These are phyloP conservation scores for Penicillium longicatenatum DNA, from an alignment of 495 filamentous ascomycete genomes.

Conservation along the genomic window DNA sequence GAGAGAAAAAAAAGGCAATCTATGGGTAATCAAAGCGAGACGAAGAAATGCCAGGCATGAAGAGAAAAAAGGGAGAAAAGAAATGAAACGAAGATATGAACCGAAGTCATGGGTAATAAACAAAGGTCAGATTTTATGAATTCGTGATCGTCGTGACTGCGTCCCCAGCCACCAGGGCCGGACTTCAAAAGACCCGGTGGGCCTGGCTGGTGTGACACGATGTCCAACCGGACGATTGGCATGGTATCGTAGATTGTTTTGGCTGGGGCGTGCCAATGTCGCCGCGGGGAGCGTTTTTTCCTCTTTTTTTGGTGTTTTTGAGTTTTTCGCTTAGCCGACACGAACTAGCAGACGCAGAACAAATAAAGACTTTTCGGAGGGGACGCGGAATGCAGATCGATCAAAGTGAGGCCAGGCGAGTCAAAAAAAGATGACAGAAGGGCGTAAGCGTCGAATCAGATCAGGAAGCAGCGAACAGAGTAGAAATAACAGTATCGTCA, in stretches of 20 bases:
- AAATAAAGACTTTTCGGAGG: constrained; percentile 41
- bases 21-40: constrained; percentile 37
- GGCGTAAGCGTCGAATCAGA: constrained; percentile 35
- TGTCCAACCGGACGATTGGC: constrained; percentile 3
- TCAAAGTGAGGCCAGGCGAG: constrained; percentile 26
- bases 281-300: constrained; percentile 40
- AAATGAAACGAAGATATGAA: constrained; percentile 29
- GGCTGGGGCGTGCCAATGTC: constrained; percentile 34
- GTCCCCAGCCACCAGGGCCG: constrained; percentile 22
- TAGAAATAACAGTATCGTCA: constrained; percentile 40
- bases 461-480: constrained; percentile 16
- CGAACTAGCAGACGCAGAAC: constrained; percentile 34
- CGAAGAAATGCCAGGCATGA: constrained; percentile 32
- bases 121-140: constrained; percentile 34
- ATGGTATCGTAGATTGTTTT: constrained; percentile 13
- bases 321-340: constrained; percentile 33
- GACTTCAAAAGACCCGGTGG: constrained; percentile 5
- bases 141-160: constrained; percentile 52
- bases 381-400: constrained; percentile 29
- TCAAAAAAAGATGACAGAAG: constrained; percentile 23
- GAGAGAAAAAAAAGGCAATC: constrained; percentile 31
- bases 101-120: constrained; percentile 40
- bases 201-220: constrained; percentile 10
- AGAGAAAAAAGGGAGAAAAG: constrained; percentile 25
- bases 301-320: constrained; percentile 34